A percentile compares a stretch with the other conserved stretches of the same genome.
Evolutionary conservation across 352 stramenopile genomes (phyloP).

Genomic region (Phytophthora melonis): DNA sequence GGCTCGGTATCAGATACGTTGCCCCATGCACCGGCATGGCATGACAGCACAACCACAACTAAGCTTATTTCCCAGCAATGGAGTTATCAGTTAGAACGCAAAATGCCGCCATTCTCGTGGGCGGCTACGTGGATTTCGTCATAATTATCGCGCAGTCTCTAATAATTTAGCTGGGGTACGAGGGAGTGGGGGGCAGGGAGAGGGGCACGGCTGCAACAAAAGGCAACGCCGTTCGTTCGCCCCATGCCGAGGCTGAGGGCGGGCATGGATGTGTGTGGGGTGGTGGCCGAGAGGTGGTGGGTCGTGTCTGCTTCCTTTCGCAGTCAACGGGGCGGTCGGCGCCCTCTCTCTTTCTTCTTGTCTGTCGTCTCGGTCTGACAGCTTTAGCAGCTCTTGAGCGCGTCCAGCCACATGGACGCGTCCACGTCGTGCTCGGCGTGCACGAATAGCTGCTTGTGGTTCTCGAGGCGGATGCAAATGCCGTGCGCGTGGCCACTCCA

Average conservation of each 20-base stretch:
- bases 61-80: background rate
- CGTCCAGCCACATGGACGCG: constrained; percentile 59
- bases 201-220: background rate
- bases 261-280: constrained; percentile 8
- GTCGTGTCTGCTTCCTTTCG: constrained; percentile 33
- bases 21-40: constrained; percentile 3
- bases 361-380: constrained; percentile 13
- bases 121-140: constrained; percentile 33
- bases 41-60: background rate
- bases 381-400: constrained; percentile 54
- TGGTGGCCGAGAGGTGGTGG: background rate
- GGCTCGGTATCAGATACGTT: constrained; percentile 2
- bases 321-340: constrained; percentile 13
- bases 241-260: constrained; percentile 22
- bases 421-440: constrained; percentile 54
- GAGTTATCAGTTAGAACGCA: background rate
- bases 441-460: constrained; percentile 67
- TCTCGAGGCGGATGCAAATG: constrained; percentile 59
- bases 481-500: constrained; percentile 55
- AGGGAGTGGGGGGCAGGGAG: background rate
- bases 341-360: background rate
- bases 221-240: background rate
- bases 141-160: constrained; percentile 46
- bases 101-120: constrained; percentile 22
- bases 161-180: constrained; percentile 47